Evolutionary conservation across 805 yeast species (phyloP).

Genomic region (Blastobotrys terrestris): DNA sequence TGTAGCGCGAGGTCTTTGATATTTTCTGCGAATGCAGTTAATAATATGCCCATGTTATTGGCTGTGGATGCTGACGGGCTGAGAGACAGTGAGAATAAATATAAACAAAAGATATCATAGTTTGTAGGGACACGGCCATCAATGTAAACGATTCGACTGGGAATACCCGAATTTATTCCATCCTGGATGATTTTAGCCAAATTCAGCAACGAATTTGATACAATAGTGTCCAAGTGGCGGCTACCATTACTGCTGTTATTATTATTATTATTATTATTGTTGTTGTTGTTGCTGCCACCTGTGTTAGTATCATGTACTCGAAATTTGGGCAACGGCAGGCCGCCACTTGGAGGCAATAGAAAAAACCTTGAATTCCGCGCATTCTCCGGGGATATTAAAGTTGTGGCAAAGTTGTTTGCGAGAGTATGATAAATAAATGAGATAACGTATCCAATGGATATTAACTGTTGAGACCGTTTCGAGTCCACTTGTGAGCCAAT

Average conservation of each 20-base stretch:
- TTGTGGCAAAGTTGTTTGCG: neutral
- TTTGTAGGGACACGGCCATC: conserved; percentile 24
- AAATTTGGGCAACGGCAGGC: neutral
- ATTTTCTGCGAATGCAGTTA: conserved; percentile 16
- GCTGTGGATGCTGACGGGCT: conserved; percentile 29
- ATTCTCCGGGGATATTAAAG: neutral
- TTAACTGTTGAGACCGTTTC: neutral
- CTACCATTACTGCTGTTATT: neutral
- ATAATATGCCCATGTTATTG: conserved; percentile 30
- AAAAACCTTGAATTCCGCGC: neutral
- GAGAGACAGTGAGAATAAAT: conserved; percentile 26
- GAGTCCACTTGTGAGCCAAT: neutral
- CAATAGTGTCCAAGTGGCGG: conserved; percentile 7
- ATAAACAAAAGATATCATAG: conserved; percentile 25
- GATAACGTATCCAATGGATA: neutral
- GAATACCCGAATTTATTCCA: conserved; percentile 26
- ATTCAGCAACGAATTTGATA: conserved; percentile 28
- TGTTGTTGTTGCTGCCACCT: neutral
- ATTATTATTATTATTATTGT: too few species aligned
- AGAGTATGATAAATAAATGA: neutral
- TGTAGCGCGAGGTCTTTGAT: conserved; percentile 22
- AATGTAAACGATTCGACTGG: conserved; percentile 18
- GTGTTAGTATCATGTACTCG: neutral
- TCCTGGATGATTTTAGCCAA: conserved; percentile 31
- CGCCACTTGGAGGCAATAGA: neutral